phyloP scores from a whole-genome alignment of 2,329 filamentous ascomycete genomes.

The Phaeoacremonium minimum region DNA sequence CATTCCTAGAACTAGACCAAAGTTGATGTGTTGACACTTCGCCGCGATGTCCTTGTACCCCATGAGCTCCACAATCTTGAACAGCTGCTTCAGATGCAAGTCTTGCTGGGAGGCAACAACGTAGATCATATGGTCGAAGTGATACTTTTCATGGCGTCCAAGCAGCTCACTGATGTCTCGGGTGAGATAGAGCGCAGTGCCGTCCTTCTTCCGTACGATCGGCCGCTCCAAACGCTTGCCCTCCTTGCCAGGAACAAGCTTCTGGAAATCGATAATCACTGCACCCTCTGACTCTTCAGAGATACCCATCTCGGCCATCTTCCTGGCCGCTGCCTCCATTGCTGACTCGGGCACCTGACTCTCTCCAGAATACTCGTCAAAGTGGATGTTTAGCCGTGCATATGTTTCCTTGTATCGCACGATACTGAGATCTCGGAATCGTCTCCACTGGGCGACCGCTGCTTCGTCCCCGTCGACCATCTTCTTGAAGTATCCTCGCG shows the following conservation, averaged over 20 bases:
- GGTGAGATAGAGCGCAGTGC: conserved; percentile 73
- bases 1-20: conserved; percentile 68
- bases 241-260: conserved; percentile 60
- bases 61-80: conserved; percentile 72
- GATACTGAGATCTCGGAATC: conserved; percentile 65
- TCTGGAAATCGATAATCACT: conserved; percentile 67
- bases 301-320: conserved; percentile 60
- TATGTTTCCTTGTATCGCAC: conserved; percentile 64
- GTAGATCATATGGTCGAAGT: conserved; percentile 78
- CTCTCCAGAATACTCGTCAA: conserved; percentile 72
- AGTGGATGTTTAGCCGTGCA: conserved; percentile 65
- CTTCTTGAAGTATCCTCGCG: conserved; percentile 66
- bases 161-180: conserved; percentile 74
- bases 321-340: conserved; percentile 60
- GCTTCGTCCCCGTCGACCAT: conserved; percentile 64
- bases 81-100: conserved; percentile 68
- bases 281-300: conserved; percentile 69
- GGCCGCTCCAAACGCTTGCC: conserved; percentile 68
- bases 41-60: conserved; percentile 62
- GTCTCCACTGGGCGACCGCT: conserved; percentile 59
- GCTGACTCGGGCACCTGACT: conserved; percentile 64
- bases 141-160: conserved; percentile 56
- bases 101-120: conserved; percentile 71
- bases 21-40: conserved; percentile 72
- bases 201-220: conserved; percentile 68